Evolutionary conservation across 495 filamentous ascomycete species (phyloP), one percentile per base, ranked within the genome.

Genomic region (Aspergillus olivimuriae): DNA sequence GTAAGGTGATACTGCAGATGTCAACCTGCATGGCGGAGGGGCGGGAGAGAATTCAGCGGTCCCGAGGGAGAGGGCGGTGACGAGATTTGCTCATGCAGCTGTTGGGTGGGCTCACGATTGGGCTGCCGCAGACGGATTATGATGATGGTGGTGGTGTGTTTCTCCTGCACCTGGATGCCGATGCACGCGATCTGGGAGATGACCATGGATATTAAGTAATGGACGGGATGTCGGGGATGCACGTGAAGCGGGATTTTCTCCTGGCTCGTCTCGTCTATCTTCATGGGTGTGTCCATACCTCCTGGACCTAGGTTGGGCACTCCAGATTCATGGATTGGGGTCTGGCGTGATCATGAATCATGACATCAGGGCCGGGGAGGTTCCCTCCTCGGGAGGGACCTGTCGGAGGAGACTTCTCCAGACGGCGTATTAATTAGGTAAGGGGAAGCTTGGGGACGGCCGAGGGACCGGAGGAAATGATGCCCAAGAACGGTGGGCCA

Each of bases 121-220:
- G n/a, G n/a, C n/a, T n/a, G n/a, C n/a, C n/a, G n/a, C n/a, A n/a
- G n/a, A n/a, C n/a, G n/a, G n/a, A n/a, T n/a, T n/a, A n/a, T n/a
- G n/a, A n/a, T n/a, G n/a, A n/a, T n/a, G n/a, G n/a, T n/a, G n/a
- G n/a, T n/a, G n/a, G n/a, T n/a, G n/a, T n/a, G n/a, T n/a, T n/a
- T n/a, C n/a, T n/a, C n/a, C n/a, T 28, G 24, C 24, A 11, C 24
- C 24, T 28, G 24, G 24, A 28, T 28, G 24, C 24, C 5, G 5
- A 24, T 15, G 32, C n/a, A 36, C 17, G 32, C n/a, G 41, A 44
- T 44, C 17, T 21, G 26, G 5, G 24, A 28, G 9, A 34, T 44
- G 10, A 14, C 32, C 32, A 44, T 44, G 34, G n/a, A 24, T 26
- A 44, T 44, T 44, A 44, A 35, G 41, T 44, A 44, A 44, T 35